Evolutionary conservation across 106 monocot species (phyloP).

Genomic region (Narthecium ossifragum): DNA sequence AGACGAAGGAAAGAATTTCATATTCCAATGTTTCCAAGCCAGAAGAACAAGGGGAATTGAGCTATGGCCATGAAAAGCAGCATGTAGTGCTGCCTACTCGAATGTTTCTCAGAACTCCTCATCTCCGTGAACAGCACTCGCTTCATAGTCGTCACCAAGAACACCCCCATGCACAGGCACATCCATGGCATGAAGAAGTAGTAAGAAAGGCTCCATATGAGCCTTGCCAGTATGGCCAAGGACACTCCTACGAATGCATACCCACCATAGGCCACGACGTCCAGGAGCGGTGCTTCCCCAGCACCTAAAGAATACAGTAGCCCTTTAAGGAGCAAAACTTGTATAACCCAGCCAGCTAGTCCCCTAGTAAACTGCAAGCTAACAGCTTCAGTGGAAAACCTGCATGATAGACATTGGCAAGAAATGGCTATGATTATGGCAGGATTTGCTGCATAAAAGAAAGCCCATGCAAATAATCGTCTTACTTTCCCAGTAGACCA

Average conservation of each 20-base stretch:
- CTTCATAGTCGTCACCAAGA: slow-evolving; percentile 26
- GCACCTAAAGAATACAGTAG: slow-evolving; percentile 29
- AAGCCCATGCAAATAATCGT: neutral
- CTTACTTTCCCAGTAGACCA: slow-evolving; percentile 38
- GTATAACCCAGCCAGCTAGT: slow-evolving; percentile 30
- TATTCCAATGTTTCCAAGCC: slow-evolving; percentile 27
- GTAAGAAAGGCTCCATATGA: slow-evolving; percentile 31
- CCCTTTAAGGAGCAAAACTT: slow-evolving; percentile 29
- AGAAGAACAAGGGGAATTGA: slow-evolving; percentile 40
- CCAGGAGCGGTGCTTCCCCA: slow-evolving; percentile 26
- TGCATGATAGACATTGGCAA: neutral
- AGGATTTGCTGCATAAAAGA: too few relatives aligned
- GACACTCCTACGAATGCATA: slow-evolving; percentile 29
- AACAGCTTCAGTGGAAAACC: slow-evolving; percentile 33
- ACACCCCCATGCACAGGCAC: slow-evolving; percentile 33
- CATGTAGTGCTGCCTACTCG: slow-evolving; percentile 31
- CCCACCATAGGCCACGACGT: slow-evolving; percentile 24
- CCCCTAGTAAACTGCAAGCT: slow-evolving; percentile 36
- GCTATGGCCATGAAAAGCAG: slow-evolving; percentile 25
- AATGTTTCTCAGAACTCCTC: slow-evolving; percentile 27
- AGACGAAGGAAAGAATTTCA: slow-evolving; percentile 1
- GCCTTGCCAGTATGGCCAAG: slow-evolving; percentile 11
- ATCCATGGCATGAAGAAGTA: slow-evolving; percentile 31
- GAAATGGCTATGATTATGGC: too few relatives aligned
- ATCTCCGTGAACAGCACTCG: slow-evolving; percentile 12